phyloP scores from a whole-genome alignment of 257 asterid genomes.

The Galeopsis tetrahit region DNA sequence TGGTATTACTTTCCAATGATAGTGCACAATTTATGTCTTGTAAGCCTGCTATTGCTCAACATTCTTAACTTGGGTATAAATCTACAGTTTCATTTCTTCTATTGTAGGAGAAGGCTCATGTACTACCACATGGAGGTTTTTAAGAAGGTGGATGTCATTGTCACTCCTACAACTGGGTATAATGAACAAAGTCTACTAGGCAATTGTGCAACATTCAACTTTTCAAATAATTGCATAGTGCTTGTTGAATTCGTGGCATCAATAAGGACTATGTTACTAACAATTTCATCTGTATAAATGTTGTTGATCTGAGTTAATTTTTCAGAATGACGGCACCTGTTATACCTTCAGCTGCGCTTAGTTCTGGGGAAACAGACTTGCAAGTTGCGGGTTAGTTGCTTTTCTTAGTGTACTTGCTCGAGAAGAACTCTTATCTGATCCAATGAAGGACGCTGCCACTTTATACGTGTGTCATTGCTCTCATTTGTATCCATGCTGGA shows the following conservation, averaged over 20 bases:
- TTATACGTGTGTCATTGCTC: not conserved
- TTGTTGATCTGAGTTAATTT: slow-evolving; percentile 23
- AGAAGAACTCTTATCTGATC: not conserved
- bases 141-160: slow-evolving; percentile 84
- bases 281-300: slow-evolving; percentile 19
- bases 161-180: slow-evolving; percentile 98
- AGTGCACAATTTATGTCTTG: not conserved
- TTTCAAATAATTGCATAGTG: not conserved
- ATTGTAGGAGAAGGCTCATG: slow-evolving; percentile 90
- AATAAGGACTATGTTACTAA: not conserved
- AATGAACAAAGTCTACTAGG: slow-evolving; percentile 29
- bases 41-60: slow-evolving; percentile 20
- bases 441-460: not conserved
- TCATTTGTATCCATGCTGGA: not conserved
- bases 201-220: not conserved
- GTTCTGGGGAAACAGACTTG: slow-evolving; percentile 77
- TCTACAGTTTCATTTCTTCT: slow-evolving; percentile 22
- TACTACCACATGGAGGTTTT: slow-evolving; percentile 76
- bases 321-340: slow-evolving; percentile 94
- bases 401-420: slow-evolving; percentile 6
- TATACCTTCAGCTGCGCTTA: slow-evolving; percentile 83
- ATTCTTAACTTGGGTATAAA: not conserved
- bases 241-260: slow-evolving; percentile 17
- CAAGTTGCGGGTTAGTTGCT: slow-evolving; percentile 60
- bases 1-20: slow-evolving; percentile 1